Conservation (phyloP, 352 stramenopile species). For the Detonula confervacea region DNA sequence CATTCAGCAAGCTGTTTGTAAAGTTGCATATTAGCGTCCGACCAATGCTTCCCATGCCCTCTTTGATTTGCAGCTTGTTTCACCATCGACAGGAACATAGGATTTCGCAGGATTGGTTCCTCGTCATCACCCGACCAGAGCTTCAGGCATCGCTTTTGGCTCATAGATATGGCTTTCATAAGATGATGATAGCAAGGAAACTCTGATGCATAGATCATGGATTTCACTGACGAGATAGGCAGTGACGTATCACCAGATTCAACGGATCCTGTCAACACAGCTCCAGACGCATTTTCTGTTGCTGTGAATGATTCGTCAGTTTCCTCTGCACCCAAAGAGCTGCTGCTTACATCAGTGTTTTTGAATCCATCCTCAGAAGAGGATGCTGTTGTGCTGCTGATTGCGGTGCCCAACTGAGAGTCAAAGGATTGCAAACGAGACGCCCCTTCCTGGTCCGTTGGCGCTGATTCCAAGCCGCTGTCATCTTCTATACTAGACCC, state of each 20-base stretch:
- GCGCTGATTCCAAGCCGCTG: slow-evolving; percentile 18
- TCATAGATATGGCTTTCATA: slow-evolving; percentile 72
- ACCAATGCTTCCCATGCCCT: slow-evolving; percentile 56
- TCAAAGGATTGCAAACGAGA: slow-evolving; percentile 12
- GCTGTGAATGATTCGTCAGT: neutral
- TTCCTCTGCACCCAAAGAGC: neutral
- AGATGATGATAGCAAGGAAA: slow-evolving; percentile 52
- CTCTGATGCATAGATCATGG: slow-evolving; percentile 42
- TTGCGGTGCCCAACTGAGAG: slow-evolving; percentile 5
- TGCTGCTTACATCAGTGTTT: neutral
- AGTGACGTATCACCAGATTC: neutral
- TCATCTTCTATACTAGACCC: slow-evolving; percentile 29
- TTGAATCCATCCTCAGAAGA: slow-evolving; percentile 18
- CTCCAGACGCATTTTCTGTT: slow-evolving; percentile 16
- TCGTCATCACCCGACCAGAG: slow-evolving; percentile 65
- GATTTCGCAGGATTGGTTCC: slow-evolving; percentile 55
- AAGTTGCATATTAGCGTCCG: slow-evolving; percentile 58
- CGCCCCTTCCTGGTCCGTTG: neutral
- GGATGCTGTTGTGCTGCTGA: slow-evolving; percentile 18
- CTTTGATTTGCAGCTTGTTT: slow-evolving; percentile 50
- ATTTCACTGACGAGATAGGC: neutral
- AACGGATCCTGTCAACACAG: no score
- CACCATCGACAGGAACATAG: slow-evolving; percentile 56
- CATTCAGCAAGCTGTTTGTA: slow-evolving; percentile 69
- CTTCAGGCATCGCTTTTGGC: slow-evolving; percentile 72